Percentiles rank a stretch among this genome's conserved stretches.
Evolutionary conservation across 306 rosid species (phyloP).

Genomic region (Begonia fuchsioides): DNA sequence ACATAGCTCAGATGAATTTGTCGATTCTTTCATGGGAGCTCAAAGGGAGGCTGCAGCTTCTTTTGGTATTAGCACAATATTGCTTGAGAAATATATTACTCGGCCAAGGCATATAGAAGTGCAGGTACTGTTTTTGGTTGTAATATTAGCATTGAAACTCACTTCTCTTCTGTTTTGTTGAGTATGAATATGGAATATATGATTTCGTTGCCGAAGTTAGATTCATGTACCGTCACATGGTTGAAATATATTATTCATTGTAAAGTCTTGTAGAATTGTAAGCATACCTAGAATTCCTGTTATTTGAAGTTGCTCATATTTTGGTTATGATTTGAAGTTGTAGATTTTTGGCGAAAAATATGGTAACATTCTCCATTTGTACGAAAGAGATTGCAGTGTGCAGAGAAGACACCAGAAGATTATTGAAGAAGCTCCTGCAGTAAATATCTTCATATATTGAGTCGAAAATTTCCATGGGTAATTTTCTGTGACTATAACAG

Average conservation of each 20-base stretch:
- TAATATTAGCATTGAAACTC: neutral
- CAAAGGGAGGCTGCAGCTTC: slow-evolving; percentile 99
- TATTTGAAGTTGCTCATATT: slow-evolving; percentile 3
- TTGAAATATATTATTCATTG: too few species aligned
- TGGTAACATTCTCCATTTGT: slow-evolving; percentile 75
- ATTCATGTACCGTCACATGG: slow-evolving; percentile 4
- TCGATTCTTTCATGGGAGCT: slow-evolving; percentile 83
- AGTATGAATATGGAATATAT: neutral
- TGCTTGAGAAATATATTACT: slow-evolving; percentile 91
- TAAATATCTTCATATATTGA: slow-evolving; percentile 23
- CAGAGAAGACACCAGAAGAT: slow-evolving; percentile 99
- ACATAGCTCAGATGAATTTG: slow-evolving; percentile 68
- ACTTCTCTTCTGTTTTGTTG: neutral
- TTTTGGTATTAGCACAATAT: slow-evolving; percentile 70
- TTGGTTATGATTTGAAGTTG: slow-evolving; percentile 14
- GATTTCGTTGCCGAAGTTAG: neutral
- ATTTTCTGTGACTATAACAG: slow-evolving; percentile 15
- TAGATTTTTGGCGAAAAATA: slow-evolving; percentile 94
- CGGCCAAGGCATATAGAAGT: slow-evolving; percentile 98
- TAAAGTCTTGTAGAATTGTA: too few species aligned
- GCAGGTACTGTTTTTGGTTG: slow-evolving; percentile 44
- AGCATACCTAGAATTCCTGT: too few species aligned
- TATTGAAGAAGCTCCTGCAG: slow-evolving; percentile 98
- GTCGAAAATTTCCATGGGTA: slow-evolving; percentile 6
- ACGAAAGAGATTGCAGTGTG: slow-evolving; percentile 96